phyloP scores from a whole-genome alignment of 2,329 filamentous ascomycete genomes.

The Knufia petricola region DNA sequence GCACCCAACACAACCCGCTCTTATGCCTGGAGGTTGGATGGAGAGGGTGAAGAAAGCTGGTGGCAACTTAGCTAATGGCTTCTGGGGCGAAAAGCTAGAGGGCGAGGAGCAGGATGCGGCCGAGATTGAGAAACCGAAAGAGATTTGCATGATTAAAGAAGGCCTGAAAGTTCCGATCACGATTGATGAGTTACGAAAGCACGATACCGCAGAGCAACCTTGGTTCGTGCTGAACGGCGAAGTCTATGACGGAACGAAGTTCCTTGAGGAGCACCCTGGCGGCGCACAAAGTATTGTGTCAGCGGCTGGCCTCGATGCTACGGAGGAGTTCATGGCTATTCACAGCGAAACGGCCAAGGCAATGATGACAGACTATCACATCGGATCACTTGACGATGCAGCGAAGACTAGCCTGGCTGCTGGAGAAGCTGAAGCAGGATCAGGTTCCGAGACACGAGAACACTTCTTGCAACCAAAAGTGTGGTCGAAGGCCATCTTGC shows the following conservation, averaged over 20 bases:
- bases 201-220: slow-evolving; percentile 55
- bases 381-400: slow-evolving; percentile 62
- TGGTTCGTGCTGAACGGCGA: slow-evolving; percentile 88
- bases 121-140: slow-evolving; percentile 45
- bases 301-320: slow-evolving; percentile 70
- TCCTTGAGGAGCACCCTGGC: slow-evolving; percentile 73
- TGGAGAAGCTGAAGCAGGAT: slow-evolving; percentile 33
- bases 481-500: slow-evolving; percentile 66
- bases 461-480: slow-evolving; percentile 61
- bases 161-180: slow-evolving; percentile 54
- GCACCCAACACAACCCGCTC: slow-evolving; percentile 73
- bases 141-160: slow-evolving; percentile 69
- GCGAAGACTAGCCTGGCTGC: slow-evolving; percentile 47
- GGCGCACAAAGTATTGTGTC: slow-evolving; percentile 76
- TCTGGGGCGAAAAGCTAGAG: slow-evolving; percentile 67
- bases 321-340: slow-evolving; percentile 85
- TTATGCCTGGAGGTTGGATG: slow-evolving; percentile 84
- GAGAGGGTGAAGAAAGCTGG: slow-evolving; percentile 75
- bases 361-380: slow-evolving; percentile 81
- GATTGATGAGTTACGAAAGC: slow-evolving; percentile 61
- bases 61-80: slow-evolving; percentile 68
- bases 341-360: slow-evolving; percentile 85
- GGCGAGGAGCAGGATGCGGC: slow-evolving; percentile 40
- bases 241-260: slow-evolving; percentile 76
- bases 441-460: slow-evolving; percentile 38